Percentiles rank a stretch among this genome's conserved stretches.
phyloP scores from a whole-genome alignment of 495 filamentous ascomycete species.

The Hypomontagnella submonticulosa region DNA sequence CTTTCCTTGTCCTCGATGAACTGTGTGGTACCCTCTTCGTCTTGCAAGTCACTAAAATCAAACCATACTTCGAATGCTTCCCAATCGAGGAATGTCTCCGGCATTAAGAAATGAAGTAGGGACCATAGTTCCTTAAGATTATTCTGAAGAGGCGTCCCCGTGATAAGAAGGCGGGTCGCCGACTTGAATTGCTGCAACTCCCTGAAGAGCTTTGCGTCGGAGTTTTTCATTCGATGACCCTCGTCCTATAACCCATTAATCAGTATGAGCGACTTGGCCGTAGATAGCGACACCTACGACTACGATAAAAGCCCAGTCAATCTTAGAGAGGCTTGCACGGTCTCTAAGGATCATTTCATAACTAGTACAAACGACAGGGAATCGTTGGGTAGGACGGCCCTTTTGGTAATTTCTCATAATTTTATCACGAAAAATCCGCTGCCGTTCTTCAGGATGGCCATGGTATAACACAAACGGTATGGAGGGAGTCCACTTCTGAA shows the following conservation, averaged over 20 bases:
- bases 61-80: constrained; percentile 95
- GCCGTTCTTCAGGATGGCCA: constrained; percentile 78
- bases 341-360: constrained; percentile 97
- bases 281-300: constrained; percentile 67
- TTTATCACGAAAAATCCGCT: constrained; percentile 71
- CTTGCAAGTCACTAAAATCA: constrained; percentile 89
- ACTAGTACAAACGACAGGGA: constrained; percentile 91
- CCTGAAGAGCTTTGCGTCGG: constrained; percentile 89
- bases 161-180: constrained; percentile 90
- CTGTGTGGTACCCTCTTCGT: constrained; percentile 73
- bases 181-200: constrained; percentile 89
- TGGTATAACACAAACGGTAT: constrained; percentile 93
- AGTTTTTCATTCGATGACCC: constrained; percentile 96
- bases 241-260: constrained; percentile 71
- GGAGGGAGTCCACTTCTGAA: constrained; percentile 84
- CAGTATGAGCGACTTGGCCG: not conserved
- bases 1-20: constrained; percentile 82
- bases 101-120: constrained; percentile 90
- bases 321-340: constrained; percentile 77
- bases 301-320: constrained; percentile 96
- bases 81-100: constrained; percentile 89
- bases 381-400: constrained; percentile 65
- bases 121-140: constrained; percentile 97
- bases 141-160: constrained; percentile 94
- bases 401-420: constrained; percentile 67